These are phyloP conservation scores for Fusarium sterilihyphosum DNA, from an alignment of 2,329 filamentous ascomycete species.

Conservation along the genomic window DNA sequence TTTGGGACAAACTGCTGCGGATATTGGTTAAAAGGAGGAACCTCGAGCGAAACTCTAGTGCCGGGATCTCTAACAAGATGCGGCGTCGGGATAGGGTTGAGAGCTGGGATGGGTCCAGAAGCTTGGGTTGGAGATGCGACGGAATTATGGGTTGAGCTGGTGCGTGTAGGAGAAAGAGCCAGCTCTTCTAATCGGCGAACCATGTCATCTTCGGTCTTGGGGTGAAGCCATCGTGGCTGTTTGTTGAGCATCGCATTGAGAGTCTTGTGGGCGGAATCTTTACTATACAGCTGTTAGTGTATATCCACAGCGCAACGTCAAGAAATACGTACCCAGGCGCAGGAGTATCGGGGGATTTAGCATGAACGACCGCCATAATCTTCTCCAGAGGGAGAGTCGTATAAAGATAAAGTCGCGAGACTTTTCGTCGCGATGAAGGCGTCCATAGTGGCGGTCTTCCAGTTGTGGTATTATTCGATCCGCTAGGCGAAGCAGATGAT, in stretches of 20 bases:
- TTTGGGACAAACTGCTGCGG: neutral
- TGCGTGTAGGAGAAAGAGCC: constrained; percentile 50
- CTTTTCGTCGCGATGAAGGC: constrained; percentile 60
- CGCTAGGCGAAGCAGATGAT: constrained; percentile 44
- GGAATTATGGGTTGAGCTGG: constrained; percentile 33
- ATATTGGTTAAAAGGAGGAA: constrained; percentile 38
- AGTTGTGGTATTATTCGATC: constrained; percentile 46
- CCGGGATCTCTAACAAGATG: constrained; percentile 16
- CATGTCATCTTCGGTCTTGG: constrained; percentile 62
- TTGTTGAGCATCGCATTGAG: constrained; percentile 66
- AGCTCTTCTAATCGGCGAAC: constrained; percentile 59
- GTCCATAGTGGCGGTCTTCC: constrained; percentile 69
- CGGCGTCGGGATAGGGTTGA: constrained; percentile 28
- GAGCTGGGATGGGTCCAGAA: constrained; percentile 21
- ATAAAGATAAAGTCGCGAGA: constrained; percentile 66
- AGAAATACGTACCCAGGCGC: constrained; percentile 57
- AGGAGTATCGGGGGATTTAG: constrained; percentile 52
- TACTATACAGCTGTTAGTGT: constrained; percentile 48
- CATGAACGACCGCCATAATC: constrained; percentile 60
- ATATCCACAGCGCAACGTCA: neutral
- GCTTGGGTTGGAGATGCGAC: constrained; percentile 17
- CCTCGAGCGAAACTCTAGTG: constrained; percentile 24
- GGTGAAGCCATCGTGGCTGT: constrained; percentile 67
- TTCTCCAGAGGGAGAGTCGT: constrained; percentile 62
- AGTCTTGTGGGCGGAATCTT: constrained; percentile 68